A percentile compares a stretch with the other conserved stretches of the same genome.
phyloP scores from a whole-genome alignment of 78 protist genomes.

The Paratrimastix pyriformis region DNA sequence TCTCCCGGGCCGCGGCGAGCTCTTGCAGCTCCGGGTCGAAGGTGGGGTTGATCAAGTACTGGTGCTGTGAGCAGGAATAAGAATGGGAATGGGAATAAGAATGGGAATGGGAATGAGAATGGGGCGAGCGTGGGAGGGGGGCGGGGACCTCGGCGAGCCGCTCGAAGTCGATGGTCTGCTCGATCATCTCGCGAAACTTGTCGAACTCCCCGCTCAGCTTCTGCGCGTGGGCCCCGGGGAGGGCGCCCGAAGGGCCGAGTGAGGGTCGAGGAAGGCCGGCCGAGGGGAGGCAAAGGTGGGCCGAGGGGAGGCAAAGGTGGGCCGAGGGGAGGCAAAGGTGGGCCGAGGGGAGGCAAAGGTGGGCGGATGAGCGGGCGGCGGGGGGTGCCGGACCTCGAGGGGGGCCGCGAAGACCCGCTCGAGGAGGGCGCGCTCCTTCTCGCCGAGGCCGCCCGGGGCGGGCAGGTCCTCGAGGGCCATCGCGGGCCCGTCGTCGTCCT shows the following conservation, averaged over 20 bases:
- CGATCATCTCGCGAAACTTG: slow-evolving; percentile 47
- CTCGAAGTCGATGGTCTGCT: slow-evolving; percentile 62
- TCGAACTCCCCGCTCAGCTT: neutral
- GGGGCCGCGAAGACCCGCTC: too few species aligned
- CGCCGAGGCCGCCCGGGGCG: neutral
- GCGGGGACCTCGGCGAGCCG: slow-evolving; percentile 11
- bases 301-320: neutral
- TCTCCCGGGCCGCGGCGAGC: neutral
- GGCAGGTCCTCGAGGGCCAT: neutral
- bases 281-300: neutral
- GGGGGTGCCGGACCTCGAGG: too few species aligned
- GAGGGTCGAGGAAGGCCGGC: neutral
- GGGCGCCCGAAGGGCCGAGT: neutral
- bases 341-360: neutral
- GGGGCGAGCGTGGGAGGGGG: too few species aligned
- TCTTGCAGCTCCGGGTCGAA: slow-evolving; percentile 45
- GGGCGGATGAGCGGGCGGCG: neutral
- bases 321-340: neutral
- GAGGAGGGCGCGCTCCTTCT: too few species aligned
- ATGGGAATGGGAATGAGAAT: too few species aligned
- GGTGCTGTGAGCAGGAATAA: too few species aligned
- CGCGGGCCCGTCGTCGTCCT: neutral
- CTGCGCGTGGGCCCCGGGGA: too few species aligned
- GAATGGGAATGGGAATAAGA: too few species aligned
- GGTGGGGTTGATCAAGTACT: slow-evolving; percentile 59